A percentile compares a stretch with the other conserved stretches of the same genome.
phyloP scores from a whole-genome alignment of 1,284 basidiomycete species.

The Termitomyces sp. region DNA sequence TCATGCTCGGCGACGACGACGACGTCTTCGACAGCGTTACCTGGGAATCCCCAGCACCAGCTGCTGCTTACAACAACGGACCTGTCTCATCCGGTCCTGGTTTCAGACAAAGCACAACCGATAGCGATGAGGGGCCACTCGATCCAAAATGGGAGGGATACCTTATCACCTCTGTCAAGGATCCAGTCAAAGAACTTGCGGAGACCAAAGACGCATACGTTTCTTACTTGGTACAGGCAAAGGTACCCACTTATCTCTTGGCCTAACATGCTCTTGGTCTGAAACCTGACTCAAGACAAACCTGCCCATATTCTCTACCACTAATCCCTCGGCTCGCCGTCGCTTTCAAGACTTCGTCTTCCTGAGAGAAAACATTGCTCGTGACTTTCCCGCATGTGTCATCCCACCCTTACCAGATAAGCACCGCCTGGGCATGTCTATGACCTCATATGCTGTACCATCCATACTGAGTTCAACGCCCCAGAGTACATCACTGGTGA shows the following conservation, averaged over 20 bases:
- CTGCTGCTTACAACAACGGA: conserved; percentile 43
- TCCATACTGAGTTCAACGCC: conserved; percentile 6
- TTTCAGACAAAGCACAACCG: conserved; percentile 70
- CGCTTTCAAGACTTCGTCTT: conserved; percentile 98
- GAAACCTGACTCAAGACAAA: conserved; percentile 54
- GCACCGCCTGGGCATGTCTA: conserved; percentile 80
- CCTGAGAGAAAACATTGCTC: conserved; percentile 81
- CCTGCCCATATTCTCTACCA: conserved; percentile 72
- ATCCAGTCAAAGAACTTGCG: conserved; percentile 92
- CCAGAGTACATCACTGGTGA: conserved; percentile 97
- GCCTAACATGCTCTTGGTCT: conserved; percentile 6
- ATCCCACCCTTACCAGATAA: conserved; percentile 96
- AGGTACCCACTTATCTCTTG: conserved; percentile 46
- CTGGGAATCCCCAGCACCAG: conserved; percentile 70
- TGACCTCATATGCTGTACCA: conserved; percentile 1
- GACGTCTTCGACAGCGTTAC: conserved; percentile 84
- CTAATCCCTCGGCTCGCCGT: conserved; percentile 71
- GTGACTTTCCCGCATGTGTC: conserved; percentile 94
- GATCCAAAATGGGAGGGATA: conserved; percentile 89
- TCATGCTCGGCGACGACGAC: conserved; percentile 75
- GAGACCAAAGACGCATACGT: conserved; percentile 97
- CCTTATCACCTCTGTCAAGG: conserved; percentile 81
- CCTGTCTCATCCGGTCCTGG: conserved; percentile 55
- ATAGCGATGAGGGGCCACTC: conserved; percentile 60
- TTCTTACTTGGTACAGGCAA: conserved; percentile 87